Evolutionary conservation across 2,329 filamentous ascomycete genomes (phyloP).

Genomic region (Aspergillus sp.): DNA sequence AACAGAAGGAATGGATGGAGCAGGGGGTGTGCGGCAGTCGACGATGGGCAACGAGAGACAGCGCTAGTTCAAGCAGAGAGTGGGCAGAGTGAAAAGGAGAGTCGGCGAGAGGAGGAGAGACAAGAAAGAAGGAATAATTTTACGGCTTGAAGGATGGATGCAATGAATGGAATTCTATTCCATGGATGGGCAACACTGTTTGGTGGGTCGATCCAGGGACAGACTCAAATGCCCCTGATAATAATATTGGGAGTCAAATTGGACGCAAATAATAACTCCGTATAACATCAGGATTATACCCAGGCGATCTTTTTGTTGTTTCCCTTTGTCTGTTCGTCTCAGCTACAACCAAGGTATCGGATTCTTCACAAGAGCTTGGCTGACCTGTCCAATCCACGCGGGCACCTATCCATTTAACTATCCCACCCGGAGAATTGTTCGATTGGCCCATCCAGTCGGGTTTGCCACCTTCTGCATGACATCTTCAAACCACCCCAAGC

Average conservation of each 20-base stretch:
- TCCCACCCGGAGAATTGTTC: constrained; percentile 1
- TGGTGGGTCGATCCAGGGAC: constrained; percentile 8
- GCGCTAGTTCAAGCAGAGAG: constrained; percentile 3
- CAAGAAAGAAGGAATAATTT: neutral
- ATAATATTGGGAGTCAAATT: no score
- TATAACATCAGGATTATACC: neutral
- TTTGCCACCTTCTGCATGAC: constrained; percentile 3
- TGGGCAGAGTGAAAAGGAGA: neutral
- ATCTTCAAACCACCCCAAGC: neutral
- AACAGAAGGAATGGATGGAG: constrained; percentile 13
- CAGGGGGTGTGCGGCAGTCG: constrained; percentile 1
- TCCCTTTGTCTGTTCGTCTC: neutral
- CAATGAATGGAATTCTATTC: constrained; percentile 1
- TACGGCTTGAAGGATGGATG: neutral
- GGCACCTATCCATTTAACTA: neutral
- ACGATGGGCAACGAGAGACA: constrained; percentile 7
- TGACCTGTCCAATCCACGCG: neutral
- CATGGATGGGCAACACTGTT: constrained; percentile 1
- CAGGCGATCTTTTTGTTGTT: neutral
- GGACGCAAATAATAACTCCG: no score
- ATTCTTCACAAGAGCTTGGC: neutral
- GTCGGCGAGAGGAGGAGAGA: neutral
- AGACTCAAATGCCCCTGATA: neutral
- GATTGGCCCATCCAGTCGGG: neutral
- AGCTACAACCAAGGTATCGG: neutral